A percentile compares a stretch with the other conserved stretches of the same genome.
Conservation (phyloP, 768 basidiomycete species). For the Solioccasus polychromus region DNA sequence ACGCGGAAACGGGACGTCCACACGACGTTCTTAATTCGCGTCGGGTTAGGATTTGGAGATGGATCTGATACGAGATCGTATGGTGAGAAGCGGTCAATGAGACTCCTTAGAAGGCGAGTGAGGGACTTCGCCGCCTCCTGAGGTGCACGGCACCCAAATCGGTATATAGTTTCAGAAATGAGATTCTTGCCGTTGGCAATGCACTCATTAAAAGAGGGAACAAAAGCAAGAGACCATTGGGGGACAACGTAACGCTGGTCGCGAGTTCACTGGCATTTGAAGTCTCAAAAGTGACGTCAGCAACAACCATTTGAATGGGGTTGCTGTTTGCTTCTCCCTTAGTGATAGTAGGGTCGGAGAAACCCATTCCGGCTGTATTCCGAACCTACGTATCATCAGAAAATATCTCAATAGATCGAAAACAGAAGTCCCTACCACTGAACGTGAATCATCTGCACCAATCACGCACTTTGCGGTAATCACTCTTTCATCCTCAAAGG, state of each 20-base stretch:
- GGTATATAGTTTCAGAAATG: conserved; percentile 29
- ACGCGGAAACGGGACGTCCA: conserved; percentile 49
- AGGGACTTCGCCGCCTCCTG: conserved; percentile 34
- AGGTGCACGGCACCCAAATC: conserved; percentile 40
- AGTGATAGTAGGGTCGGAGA: conserved; percentile 40
- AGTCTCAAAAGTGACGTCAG: conserved; percentile 40
- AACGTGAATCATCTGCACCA: conserved; percentile 51
- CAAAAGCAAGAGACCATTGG: conserved; percentile 34
- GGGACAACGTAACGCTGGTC: conserved; percentile 24
- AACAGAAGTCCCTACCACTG: conserved; percentile 32
- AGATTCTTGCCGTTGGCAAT: conserved; percentile 7
- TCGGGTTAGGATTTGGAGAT: conserved; percentile 31
- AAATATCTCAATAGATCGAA: neutral
- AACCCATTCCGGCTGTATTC: conserved; percentile 37
- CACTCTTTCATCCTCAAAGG: conserved; percentile 44
- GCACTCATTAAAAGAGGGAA: conserved; percentile 32
- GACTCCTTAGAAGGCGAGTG: conserved; percentile 36
- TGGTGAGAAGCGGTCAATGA: conserved; percentile 41
- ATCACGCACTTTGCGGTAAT: conserved; percentile 46
- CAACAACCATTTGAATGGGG: conserved; percentile 42
- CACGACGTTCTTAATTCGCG: conserved; percentile 35
- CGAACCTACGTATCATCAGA: conserved; percentile 40
- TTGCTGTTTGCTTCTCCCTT: conserved; percentile 23
- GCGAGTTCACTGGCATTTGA: neutral
- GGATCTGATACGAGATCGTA: conserved; percentile 33